phyloP scores from a whole-genome alignment of 139 green algal species.

The Gonium pectorale region DNA sequence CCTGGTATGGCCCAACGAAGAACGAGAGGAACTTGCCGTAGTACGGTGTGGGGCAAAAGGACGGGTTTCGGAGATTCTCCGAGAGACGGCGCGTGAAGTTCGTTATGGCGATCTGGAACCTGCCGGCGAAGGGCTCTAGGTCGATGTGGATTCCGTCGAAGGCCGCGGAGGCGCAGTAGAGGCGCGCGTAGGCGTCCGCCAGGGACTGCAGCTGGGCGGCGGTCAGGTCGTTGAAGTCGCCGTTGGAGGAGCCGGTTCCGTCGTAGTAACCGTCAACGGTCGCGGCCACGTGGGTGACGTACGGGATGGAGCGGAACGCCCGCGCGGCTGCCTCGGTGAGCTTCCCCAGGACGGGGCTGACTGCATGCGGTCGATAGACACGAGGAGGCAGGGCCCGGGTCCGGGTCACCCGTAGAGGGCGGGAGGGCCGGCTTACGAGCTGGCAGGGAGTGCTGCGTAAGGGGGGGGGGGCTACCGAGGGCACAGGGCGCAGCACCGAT shows the following conservation, averaged over 20 bases:
- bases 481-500: background rate
- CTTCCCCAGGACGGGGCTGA: background rate
- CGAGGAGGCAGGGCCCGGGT: too few relatives aligned
- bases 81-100: constrained; percentile 2
- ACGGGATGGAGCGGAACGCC: constrained; percentile 2
- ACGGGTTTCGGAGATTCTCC: background rate
- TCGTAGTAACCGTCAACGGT: too few relatives aligned
- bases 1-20: background rate
- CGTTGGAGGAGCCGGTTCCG: background rate
- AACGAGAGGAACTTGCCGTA: constrained; percentile 3
- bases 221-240: background rate
- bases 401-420: too few relatives aligned
- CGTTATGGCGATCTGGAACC: background rate
- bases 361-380: too few relatives aligned
- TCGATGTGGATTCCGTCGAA: background rate
- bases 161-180: background rate
- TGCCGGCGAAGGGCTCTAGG: background rate
- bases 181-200: background rate
- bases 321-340: background rate
- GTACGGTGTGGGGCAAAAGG: background rate
- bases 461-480: too few relatives aligned
- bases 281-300: constrained; percentile 14
- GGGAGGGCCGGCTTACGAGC: too few relatives aligned
- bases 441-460: too few relatives aligned
- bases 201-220: background rate